phyloP scores from a whole-genome alignment of 164 flowering plant species.

The Nymphaea thermarum region DNA sequence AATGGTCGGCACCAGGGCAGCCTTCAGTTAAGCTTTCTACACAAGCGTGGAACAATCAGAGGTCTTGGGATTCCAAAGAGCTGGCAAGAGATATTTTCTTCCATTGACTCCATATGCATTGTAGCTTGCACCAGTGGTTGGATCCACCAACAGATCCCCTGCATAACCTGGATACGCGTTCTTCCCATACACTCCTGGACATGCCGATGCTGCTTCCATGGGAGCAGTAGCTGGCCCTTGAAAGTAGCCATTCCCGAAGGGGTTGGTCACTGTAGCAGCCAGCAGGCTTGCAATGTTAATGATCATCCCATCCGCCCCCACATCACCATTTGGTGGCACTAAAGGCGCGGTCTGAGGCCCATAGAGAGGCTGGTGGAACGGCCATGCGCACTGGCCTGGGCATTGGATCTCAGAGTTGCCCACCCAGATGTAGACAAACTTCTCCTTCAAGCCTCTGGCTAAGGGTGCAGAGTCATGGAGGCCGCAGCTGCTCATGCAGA shows the following conservation, averaged over 20 bases:
- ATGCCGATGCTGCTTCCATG: conserved; percentile 72
- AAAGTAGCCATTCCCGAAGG: conserved; percentile 52
- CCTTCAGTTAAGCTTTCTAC: no score
- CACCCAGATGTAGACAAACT: conserved; percentile 32
- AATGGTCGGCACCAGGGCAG: no score
- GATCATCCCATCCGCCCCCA: conserved; percentile 81
- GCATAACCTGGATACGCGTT: conserved; percentile 82
- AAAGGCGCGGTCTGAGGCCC: conserved; percentile 81
- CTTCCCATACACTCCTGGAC: conserved; percentile 59
- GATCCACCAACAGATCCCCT: conserved; percentile 47
- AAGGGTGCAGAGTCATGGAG: conserved; percentile 18
- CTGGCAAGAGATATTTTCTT: conserved; percentile 55
- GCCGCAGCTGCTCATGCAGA: conserved; percentile 37
- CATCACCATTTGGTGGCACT: conserved; percentile 69
- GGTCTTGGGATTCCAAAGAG: conserved; percentile 76
- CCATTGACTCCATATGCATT: conserved; percentile 64
- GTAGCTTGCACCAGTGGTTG: conserved; percentile 53
- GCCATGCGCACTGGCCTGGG: conserved; percentile 57
- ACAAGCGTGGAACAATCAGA: conserved; percentile 45
- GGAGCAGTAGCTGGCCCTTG: conserved; percentile 67
- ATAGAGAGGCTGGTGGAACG: conserved; percentile 68
- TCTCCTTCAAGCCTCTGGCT: not conserved
- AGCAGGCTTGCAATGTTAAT: conserved; percentile 63
- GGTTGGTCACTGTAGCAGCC: conserved; percentile 76
- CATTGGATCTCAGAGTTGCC: conserved; percentile 49